A percentile compares a stretch with the other conserved stretches of the same genome.
Conservation (phyloP, 345 rosid genomes). For the Lepidium aucheri region DNA sequence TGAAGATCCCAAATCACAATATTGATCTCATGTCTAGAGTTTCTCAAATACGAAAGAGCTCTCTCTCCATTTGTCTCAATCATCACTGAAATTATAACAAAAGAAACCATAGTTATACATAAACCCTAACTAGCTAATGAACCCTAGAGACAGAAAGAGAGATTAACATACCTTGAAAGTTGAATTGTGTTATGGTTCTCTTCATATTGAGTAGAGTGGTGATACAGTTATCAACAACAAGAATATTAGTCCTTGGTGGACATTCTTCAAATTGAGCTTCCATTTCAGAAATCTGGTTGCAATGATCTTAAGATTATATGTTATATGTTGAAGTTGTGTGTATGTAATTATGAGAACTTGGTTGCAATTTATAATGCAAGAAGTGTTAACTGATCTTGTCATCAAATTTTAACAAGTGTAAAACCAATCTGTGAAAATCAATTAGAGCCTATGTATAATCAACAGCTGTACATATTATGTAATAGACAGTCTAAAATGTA, state of each 20-base stretch:
- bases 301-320: neutral
- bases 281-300: neutral
- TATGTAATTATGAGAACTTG: neutral
- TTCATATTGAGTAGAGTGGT: neutral
- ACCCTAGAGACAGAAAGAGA: neutral
- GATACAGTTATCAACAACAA: slow-evolving; percentile 6
- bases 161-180: neutral
- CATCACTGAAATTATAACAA: neutral
- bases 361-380: neutral
- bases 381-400: neutral
- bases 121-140: neutral
- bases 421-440: neutral
- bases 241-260: neutral
- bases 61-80: neutral
- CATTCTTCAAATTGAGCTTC: neutral
- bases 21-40: neutral
- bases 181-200: neutral
- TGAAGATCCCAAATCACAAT: slow-evolving; percentile 20
- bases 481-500: neutral
- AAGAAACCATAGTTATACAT: neutral
- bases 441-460: too few species aligned
- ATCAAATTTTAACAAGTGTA: neutral
- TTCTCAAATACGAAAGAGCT: slow-evolving; percentile 4
- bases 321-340: neutral
- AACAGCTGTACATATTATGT: neutral